A percentile compares a stretch with the other conserved stretches of the same genome.
Evolutionary conservation across 164 flowering plant genomes (phyloP).

Genomic region (Pachysandra terminalis): DNA sequence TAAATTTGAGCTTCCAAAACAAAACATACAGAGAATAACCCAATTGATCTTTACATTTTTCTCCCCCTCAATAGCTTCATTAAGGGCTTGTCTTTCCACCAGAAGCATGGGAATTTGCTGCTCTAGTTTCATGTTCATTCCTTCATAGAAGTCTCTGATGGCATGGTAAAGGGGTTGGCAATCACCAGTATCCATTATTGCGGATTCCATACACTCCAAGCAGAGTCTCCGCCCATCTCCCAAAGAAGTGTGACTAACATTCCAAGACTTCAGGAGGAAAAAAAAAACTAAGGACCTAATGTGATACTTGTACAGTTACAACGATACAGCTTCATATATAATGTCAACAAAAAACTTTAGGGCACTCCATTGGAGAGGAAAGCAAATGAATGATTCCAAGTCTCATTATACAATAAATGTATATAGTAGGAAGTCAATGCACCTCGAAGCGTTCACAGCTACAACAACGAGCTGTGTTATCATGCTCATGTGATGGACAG

Average conservation of each 20-base stretch:
- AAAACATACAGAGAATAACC: not conserved
- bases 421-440: slow-evolving; percentile 7
- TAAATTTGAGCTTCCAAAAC: not conserved
- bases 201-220: slow-evolving; percentile 92
- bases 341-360: not conserved
- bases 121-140: slow-evolving; percentile 90
- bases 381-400: not conserved
- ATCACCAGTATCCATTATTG: slow-evolving; percentile 92
- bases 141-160: slow-evolving; percentile 86
- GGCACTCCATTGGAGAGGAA: not conserved
- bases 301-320: not conserved
- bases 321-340: not conserved
- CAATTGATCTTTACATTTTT: slow-evolving; percentile 52
- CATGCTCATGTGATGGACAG: slow-evolving; percentile 92
- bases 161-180: slow-evolving; percentile 89
- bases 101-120: slow-evolving; percentile 94
- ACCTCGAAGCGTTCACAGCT: slow-evolving; percentile 99
- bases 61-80: slow-evolving; percentile 93
- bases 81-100: slow-evolving; percentile 91
- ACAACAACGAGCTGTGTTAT: slow-evolving; percentile 81
- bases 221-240: slow-evolving; percentile 89
- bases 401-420: not conserved
- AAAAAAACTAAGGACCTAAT: slow-evolving; percentile 1
- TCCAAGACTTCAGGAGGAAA: slow-evolving; percentile 49
- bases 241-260: slow-evolving; percentile 54